Conservation (phyloP, 1,139 yeast species). For the Suhomyces atakaporum region DNA sequence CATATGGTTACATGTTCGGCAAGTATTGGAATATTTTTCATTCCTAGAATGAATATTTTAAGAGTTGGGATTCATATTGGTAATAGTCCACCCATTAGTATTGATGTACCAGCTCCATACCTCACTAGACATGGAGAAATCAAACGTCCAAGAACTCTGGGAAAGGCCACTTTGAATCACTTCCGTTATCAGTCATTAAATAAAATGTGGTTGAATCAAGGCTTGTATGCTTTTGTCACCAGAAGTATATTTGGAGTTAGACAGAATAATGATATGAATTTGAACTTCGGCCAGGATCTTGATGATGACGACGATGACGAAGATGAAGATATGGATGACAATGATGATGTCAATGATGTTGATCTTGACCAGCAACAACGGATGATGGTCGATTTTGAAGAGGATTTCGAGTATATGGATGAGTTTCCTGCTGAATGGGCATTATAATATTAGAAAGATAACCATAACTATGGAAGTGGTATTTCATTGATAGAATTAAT, state of each 20-base stretch:
- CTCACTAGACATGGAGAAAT: slow-evolving; percentile 74
- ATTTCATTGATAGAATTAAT: no score
- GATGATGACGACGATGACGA: slow-evolving; percentile 9
- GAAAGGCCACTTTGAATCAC: slow-evolving; percentile 55
- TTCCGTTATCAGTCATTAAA: slow-evolving; percentile 57
- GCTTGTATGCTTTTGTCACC: slow-evolving; percentile 41
- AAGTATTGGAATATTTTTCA: slow-evolving; percentile 44
- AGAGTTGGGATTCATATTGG: slow-evolving; percentile 33
- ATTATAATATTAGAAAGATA: not conserved
- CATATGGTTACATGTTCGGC: slow-evolving; percentile 31
- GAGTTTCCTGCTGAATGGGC: not conserved
- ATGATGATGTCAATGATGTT: slow-evolving; percentile 5
- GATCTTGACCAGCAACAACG: slow-evolving; percentile 1
- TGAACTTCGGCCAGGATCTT: slow-evolving; percentile 12
- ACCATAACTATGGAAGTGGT: no score
- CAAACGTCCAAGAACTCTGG: slow-evolving; percentile 53
- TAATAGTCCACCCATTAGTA: slow-evolving; percentile 28
- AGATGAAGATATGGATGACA: slow-evolving; percentile 7
- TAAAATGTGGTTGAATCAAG: slow-evolving; percentile 61
- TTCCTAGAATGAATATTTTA: slow-evolving; percentile 41
- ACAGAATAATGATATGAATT: slow-evolving; percentile 7
- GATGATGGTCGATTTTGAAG: not conserved
- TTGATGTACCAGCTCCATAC: slow-evolving; percentile 61
- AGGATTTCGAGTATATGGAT: slow-evolving; percentile 1
- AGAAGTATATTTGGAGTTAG: slow-evolving; percentile 35